Conservation (phyloP, 345 rosid genomes). For the Salix purpurea region DNA sequence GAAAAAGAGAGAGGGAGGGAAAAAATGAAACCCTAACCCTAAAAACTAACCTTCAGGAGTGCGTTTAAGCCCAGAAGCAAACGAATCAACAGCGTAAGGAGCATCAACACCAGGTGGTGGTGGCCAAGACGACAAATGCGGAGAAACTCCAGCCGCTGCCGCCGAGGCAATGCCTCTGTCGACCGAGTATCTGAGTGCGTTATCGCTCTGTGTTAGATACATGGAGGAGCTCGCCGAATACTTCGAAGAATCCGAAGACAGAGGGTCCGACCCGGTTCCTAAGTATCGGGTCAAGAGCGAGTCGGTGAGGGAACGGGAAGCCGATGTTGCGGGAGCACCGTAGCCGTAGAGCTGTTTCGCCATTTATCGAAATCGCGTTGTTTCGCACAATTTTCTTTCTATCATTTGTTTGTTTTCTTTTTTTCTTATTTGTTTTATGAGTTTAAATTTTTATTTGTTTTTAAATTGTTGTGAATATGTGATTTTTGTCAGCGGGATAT, state of each 20-base stretch:
- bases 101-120: constrained; percentile 41
- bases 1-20: background rate
- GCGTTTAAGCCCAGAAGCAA: constrained; percentile 49
- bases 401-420: background rate
- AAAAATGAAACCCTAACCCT: background rate
- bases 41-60: constrained; percentile 45
- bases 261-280: background rate
- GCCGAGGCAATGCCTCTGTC: constrained; percentile 13
- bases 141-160: background rate
- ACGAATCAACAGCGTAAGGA: constrained; percentile 33
- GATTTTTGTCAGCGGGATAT: background rate
- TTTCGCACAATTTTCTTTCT: background rate
- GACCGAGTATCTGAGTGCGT: constrained; percentile 12
- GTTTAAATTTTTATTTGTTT: background rate
- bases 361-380: background rate
- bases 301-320: constrained; percentile 1
- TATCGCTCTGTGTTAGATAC: constrained; percentile 13
- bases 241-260: constrained; percentile 19
- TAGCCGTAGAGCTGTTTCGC: constrained; percentile 5
- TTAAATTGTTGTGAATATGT: background rate
- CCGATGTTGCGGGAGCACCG: background rate
- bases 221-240: constrained; percentile 4
- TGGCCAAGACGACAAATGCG: constrained; percentile 7
- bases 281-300: background rate
- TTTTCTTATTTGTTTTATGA: too few relatives aligned